Base-by-base conservation (phyloP, 345 rosid genomes). In the Diplotaxis tenuifolia region DNA sequence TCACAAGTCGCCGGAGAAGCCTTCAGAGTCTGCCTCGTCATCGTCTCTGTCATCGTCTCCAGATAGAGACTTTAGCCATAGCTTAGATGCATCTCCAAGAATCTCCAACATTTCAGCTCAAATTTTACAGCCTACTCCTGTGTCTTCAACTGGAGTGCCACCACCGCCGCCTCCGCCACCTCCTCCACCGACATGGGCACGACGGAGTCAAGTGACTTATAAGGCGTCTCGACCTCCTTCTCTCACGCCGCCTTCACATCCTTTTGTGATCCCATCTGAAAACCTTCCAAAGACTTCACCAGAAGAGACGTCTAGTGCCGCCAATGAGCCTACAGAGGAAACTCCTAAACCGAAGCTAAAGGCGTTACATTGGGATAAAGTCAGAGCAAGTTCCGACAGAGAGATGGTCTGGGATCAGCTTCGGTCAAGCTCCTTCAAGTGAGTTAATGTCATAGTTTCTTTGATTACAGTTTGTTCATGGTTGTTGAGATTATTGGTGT, bases 321-420 rank as follows among this genome's bases (percentile, higher is more conserved):
- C 25, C 5, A 52, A 9, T 65, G 81, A 67, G 25, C 45, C 74
- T 0, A 60, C 63, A 4, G 89, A 84, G 18, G 89, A 85, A 58
- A 78, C 84, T 77, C 81, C 80, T 1, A 93, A 88, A 57, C 95
- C 89, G 12, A 93, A 87, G 84, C 61, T 93, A 54, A 90, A 93
- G 80, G 95, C 95, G 1, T 76, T 93, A 63, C 98, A 93, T 45
- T 93, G 98, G 98, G 96, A 93, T 73, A 93, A 93, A 85, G 96
- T 93, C 49, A 85, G 96, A 83, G 98, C 98, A 23, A 93, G 96
- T 84, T 93, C 98, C 10, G 98, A 88, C 77, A 87, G 95, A n/a
- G 96, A 93, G 75, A 93, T 90, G 96, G 98, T 87, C 18, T 93
- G 98, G 96, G 98, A 93, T 85, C 98, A 90, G 27, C 87, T 93